Evolutionary conservation across 495 filamentous ascomycete species (phyloP).

Genomic region (Extremus antarcticus): DNA sequence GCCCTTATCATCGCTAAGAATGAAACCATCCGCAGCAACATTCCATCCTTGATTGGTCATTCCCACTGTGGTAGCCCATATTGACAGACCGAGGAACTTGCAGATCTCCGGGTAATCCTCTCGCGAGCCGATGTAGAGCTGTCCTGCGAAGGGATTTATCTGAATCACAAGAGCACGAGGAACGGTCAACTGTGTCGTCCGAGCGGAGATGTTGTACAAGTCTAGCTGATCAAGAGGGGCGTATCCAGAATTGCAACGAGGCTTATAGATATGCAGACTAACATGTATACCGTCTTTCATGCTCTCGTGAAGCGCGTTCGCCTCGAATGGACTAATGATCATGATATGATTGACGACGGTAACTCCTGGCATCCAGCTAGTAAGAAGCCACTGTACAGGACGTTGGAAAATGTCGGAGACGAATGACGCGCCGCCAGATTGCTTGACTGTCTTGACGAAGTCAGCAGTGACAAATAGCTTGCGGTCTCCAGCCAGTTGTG

Average conservation of each 20-base stretch:
- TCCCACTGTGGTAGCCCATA: conserved; percentile 17
- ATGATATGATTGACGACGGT: conserved; percentile 29
- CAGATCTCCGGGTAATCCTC: conserved; percentile 44
- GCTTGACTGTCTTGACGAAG: conserved; percentile 41
- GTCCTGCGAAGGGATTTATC: conserved; percentile 57
- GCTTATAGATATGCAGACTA: conserved; percentile 43
- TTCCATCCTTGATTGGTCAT: conserved; percentile 22
- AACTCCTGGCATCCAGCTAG: conserved; percentile 22
- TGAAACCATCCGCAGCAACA: conserved; percentile 35
- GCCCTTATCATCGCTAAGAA: conserved; percentile 24
- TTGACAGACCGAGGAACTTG: conserved; percentile 44
- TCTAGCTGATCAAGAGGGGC: conserved; percentile 5
- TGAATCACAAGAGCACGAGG: neutral
- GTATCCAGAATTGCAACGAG: conserved; percentile 1
- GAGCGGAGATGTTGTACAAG: neutral
- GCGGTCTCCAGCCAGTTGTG: conserved; percentile 28
- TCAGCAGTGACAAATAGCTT: conserved; percentile 45
- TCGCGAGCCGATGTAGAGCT: conserved; percentile 48
- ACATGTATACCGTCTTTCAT: conserved; percentile 24
- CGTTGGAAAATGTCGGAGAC: conserved; percentile 41
- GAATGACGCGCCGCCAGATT: neutral
- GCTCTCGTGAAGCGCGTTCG: conserved; percentile 37
- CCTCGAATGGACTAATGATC: conserved; percentile 55
- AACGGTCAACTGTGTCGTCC: neutral
- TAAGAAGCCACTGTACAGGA: conserved; percentile 49